Conservation (phyloP, 441 rosid genomes). For the Rhodomyrtus psidioides region DNA sequence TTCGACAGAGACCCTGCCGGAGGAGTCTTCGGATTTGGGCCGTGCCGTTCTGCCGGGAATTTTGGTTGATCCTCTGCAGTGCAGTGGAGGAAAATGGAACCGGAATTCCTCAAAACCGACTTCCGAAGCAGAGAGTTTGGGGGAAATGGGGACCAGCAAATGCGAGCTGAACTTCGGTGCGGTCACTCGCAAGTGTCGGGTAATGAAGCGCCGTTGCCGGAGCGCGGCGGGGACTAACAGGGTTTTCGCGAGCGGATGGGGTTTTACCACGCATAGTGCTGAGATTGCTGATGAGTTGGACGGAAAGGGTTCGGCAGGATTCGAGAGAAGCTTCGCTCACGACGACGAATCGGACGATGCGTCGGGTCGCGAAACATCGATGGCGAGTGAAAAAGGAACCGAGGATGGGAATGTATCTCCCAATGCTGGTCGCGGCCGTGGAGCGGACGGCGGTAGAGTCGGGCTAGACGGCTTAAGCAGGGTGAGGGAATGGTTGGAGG, state of each 20-base stretch:
- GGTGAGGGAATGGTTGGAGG: constrained; percentile 45
- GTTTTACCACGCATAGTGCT: constrained; percentile 16
- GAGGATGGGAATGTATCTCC: neutral
- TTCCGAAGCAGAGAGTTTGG: constrained; percentile 9
- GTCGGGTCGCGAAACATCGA: neutral
- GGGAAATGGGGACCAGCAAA: constrained; percentile 10
- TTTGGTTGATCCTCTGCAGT: constrained; percentile 24
- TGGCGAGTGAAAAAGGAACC: neutral
- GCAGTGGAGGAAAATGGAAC: constrained; percentile 23
- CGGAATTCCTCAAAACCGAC: constrained; percentile 29
- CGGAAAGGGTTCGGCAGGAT: constrained; percentile 5
- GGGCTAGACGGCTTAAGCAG: neutral
- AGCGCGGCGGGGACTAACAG: constrained; percentile 8
- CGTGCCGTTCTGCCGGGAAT: constrained; percentile 8
- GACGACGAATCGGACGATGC: neutral
- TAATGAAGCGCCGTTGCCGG: constrained; percentile 37
- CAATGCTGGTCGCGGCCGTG: neutral
- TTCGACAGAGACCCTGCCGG: neutral
- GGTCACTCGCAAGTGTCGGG: constrained; percentile 39
- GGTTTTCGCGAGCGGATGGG: constrained; percentile 23
- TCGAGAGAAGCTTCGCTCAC: neutral
- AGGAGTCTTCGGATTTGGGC: constrained; percentile 13
- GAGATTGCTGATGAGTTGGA: constrained; percentile 9
- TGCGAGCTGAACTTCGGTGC: constrained; percentile 26
- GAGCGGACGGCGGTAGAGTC: neutral